A percentile compares a stretch with the other conserved stretches of the same genome.
phyloP scores from a whole-genome alignment of 192 early-diverging fungal species.

The Coemansia sp. region DNA sequence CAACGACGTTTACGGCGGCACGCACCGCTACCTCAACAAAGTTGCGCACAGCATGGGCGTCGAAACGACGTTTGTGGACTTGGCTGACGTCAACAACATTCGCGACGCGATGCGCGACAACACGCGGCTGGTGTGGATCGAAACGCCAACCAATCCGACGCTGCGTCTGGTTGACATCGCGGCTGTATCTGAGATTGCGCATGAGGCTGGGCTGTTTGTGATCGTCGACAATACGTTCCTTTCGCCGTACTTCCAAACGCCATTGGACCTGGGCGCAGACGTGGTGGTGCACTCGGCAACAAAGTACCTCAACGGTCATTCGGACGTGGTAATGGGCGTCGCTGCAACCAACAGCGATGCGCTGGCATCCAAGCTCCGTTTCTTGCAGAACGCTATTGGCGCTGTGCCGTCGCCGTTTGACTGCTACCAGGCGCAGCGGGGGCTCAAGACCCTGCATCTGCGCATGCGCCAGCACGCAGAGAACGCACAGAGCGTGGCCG shows the following conservation, averaged over 20 bases:
- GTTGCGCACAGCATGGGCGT: constrained; percentile 68
- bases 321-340: constrained; percentile 97
- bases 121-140: constrained; percentile 82
- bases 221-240: constrained; percentile 89
- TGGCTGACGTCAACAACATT: constrained; percentile 66
- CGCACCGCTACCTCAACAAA: constrained; percentile 85
- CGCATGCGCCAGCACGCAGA: constrained; percentile 89
- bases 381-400: constrained; percentile 97
- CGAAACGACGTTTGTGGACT: constrained; percentile 77
- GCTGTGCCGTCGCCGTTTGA: constrained; percentile 96
- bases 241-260: constrained; percentile 87
- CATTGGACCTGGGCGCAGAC: constrained; percentile 90
- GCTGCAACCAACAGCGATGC: constrained; percentile 77
- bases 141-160: constrained; percentile 88
- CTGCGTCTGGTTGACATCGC: constrained; percentile 78
- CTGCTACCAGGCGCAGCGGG: constrained; percentile 91
- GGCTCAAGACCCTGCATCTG: constrained; percentile 92
- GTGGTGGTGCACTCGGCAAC: constrained; percentile 97
- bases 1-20: constrained; percentile 90
- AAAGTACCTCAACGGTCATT: constrained; percentile 99
- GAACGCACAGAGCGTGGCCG: constrained; percentile 84
- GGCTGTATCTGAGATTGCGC: constrained; percentile 64
- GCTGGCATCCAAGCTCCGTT: constrained; percentile 73
- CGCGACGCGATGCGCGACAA: constrained; percentile 64
- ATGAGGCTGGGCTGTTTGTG: constrained; percentile 63